Conservation (phyloP, 495 filamentous ascomycete genomes). For the Penicillium roqueforti region DNA sequence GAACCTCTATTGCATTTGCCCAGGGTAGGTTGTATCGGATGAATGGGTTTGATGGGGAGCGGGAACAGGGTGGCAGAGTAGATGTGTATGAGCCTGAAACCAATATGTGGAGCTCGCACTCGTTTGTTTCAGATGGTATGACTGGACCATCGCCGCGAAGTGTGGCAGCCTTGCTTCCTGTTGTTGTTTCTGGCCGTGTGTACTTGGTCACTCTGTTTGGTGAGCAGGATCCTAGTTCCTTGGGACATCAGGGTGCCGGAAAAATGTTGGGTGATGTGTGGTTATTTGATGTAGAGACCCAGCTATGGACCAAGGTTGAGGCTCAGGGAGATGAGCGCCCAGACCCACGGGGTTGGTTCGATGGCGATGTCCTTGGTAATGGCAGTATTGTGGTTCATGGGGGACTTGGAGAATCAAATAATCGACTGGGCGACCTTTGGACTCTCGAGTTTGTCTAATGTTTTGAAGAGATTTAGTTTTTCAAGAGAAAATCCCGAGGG, state of each 20-base stretch:
- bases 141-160: constrained; percentile 35
- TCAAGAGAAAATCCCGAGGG: neutral
- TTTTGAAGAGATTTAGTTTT: neutral
- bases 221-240: constrained; percentile 55
- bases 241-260: constrained; percentile 63
- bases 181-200: constrained; percentile 49
- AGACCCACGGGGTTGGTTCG: constrained; percentile 43
- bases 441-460: constrained; percentile 13
- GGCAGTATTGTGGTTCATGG: constrained; percentile 42
- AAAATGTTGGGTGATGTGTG: constrained; percentile 70
- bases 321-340: constrained; percentile 44
- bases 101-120: constrained; percentile 42
- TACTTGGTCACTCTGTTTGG: constrained; percentile 66
- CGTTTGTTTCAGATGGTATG: constrained; percentile 45
- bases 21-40: constrained; percentile 61
- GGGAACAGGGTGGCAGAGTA: constrained; percentile 59
- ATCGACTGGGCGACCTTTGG: constrained; percentile 47
- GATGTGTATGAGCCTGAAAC: constrained; percentile 48
- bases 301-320: constrained; percentile 50
- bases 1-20: constrained; percentile 56
- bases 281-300: constrained; percentile 59
- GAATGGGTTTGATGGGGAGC: constrained; percentile 66
- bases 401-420: constrained; percentile 44
- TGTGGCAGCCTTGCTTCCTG: constrained; percentile 42
- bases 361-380: constrained; percentile 28